Evolutionary conservation across 495 filamentous ascomycete genomes (phyloP).

Genomic region (Cryomyces antarcticus): DNA sequence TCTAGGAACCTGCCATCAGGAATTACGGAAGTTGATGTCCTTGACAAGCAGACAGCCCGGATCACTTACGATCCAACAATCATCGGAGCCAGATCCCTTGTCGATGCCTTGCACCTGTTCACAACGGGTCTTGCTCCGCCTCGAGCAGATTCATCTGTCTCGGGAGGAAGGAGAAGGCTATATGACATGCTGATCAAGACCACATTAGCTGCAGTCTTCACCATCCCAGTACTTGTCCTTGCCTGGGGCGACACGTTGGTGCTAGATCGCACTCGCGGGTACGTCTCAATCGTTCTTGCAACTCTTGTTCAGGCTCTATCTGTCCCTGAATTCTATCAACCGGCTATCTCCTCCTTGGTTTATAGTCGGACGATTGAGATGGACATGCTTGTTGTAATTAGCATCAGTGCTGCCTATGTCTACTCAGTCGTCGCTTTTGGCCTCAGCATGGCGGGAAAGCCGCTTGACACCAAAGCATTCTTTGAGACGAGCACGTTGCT

Average conservation of each 20-base stretch:
- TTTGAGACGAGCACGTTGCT: constrained; percentile 68
- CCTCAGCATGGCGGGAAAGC: constrained; percentile 24
- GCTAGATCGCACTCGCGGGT: constrained; percentile 26
- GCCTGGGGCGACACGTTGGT: constrained; percentile 43
- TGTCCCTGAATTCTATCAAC: constrained; percentile 46
- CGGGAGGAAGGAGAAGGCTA: constrained; percentile 37
- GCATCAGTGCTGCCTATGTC: constrained; percentile 53
- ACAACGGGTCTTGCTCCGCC: constrained; percentile 28
- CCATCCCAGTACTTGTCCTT: constrained; percentile 52
- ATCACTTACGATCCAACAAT: constrained; percentile 33
- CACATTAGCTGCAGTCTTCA: constrained; percentile 35
- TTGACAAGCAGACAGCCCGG: constrained; percentile 26
- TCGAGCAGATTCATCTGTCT: constrained; percentile 25
- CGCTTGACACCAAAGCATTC: constrained; percentile 39
- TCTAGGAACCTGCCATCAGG: background rate
- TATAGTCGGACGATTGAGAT: constrained; percentile 49
- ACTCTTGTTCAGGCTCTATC: constrained; percentile 47
- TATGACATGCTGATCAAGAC: constrained; percentile 35
- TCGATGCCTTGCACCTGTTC: constrained; percentile 20
- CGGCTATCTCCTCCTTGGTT: constrained; percentile 39
- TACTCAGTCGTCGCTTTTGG: constrained; percentile 56
- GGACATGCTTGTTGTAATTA: constrained; percentile 56
- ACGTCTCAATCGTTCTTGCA: constrained; percentile 39
- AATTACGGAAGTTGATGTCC: background rate
- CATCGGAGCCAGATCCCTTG: constrained; percentile 36